A percentile compares a stretch with the other conserved stretches of the same genome.
Evolutionary conservation across 148 eudicot genomes (phyloP).

Genomic region (Amaranthus palmeri): DNA sequence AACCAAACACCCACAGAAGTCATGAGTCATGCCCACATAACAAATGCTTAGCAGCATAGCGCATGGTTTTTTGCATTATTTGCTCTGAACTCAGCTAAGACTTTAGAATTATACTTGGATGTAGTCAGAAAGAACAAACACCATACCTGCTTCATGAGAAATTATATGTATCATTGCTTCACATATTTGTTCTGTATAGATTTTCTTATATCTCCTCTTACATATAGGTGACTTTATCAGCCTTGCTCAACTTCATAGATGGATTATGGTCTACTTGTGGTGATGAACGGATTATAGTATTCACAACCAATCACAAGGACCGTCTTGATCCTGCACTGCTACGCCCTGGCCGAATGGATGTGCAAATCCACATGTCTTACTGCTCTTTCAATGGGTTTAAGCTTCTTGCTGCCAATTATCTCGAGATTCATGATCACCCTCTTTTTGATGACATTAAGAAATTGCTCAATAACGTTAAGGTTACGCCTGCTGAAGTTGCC

Average conservation of each 20-base stretch:
- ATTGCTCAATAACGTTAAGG: slow-evolving; percentile 19
- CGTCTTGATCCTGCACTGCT: slow-evolving; percentile 60
- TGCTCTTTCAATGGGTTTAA: slow-evolving; percentile 55
- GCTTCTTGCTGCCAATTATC: slow-evolving; percentile 50
- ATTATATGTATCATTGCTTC: too few relatives aligned
- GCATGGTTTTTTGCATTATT: background rate
- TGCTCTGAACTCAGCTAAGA: background rate
- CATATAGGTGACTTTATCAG: slow-evolving; percentile 54
- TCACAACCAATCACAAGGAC: slow-evolving; percentile 73
- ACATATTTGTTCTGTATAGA: background rate
- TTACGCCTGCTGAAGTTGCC: slow-evolving; percentile 38
- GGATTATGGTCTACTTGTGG: slow-evolving; percentile 81
- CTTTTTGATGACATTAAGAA: slow-evolving; percentile 29
- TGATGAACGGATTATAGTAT: slow-evolving; percentile 67
- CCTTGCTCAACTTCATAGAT: slow-evolving; percentile 59
- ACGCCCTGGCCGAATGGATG: slow-evolving; percentile 77
- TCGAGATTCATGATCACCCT: slow-evolving; percentile 35
- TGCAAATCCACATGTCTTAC: slow-evolving; percentile 72
- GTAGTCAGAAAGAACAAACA: background rate
- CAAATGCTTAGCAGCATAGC: background rate
- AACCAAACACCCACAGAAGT: too few relatives aligned
- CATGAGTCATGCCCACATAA: too few relatives aligned
- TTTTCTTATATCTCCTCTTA: too few relatives aligned
- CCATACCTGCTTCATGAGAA: too few relatives aligned
- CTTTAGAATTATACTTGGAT: background rate